phyloP scores from a whole-genome alignment of 257 asterid species.

The Ligustrum vulgare region DNA sequence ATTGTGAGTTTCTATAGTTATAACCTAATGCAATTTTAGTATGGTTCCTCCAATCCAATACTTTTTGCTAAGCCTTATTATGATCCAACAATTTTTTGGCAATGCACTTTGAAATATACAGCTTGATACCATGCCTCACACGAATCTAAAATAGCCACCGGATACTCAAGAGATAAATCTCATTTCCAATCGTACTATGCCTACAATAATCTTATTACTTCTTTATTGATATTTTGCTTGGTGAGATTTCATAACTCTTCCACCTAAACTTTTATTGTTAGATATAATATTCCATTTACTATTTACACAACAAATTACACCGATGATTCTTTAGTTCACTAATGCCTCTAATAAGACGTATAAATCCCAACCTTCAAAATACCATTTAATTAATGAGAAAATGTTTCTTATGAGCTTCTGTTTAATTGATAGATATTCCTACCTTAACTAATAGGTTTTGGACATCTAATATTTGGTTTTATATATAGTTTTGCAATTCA shows the following conservation, averaged over 20 bases:
- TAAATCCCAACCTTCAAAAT: neutral
- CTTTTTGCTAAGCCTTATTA: neutral
- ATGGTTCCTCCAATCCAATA: neutral
- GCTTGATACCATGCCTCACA: neutral
- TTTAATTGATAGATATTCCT: neutral
- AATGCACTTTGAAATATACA: neutral
- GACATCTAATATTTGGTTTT: neutral
- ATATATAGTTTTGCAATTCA: no score
- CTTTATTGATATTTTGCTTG: neutral
- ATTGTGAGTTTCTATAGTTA: no score
- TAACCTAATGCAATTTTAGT: neutral
- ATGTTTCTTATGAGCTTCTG: neutral
- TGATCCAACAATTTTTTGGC: neutral
- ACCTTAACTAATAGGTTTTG: neutral
- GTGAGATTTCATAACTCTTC: neutral
- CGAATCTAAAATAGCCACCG: neutral
- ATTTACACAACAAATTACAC: neutral
- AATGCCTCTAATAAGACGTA: neutral
- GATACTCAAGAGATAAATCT: neutral
- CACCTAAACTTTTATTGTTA: neutral
- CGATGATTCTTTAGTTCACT: neutral
- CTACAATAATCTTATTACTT: neutral
- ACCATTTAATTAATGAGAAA: neutral
- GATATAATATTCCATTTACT: neutral
- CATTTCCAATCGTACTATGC: neutral